phyloP scores from a whole-genome alignment of 768 basidiomycete species.

The Kwoniella bestiolae region DNA sequence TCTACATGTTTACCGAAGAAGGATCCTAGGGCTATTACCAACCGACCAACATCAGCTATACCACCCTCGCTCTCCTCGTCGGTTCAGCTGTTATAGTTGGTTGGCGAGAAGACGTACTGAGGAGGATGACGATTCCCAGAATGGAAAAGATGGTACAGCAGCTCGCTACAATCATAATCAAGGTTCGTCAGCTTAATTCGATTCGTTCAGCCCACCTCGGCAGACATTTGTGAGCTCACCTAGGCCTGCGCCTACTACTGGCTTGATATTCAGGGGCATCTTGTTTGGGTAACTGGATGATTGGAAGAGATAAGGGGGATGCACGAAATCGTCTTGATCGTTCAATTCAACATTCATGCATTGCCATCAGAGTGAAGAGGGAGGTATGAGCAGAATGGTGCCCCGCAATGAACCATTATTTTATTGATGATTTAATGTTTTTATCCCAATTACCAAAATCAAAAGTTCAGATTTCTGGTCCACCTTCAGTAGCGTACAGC shows the following conservation, averaged over 20 bases:
- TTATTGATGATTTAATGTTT: conserved; percentile 8
- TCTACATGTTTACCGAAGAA: conserved; percentile 56
- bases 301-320: not conserved
- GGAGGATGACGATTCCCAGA: conserved; percentile 57
- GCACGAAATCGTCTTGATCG: too few species aligned
- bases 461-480: too few species aligned
- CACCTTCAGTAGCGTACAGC: too few species aligned
- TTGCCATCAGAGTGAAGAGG: too few species aligned
- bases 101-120: conserved; percentile 38
- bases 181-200: conserved; percentile 18
- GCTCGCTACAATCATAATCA: conserved; percentile 34
- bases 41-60: not conserved
- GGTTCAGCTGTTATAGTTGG: too few species aligned
- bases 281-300: not conserved
- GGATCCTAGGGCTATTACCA: conserved; percentile 50
- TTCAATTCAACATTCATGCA: not conserved
- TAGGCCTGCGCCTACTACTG: conserved; percentile 53
- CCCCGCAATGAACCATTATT: not conserved
- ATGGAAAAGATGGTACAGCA: conserved; percentile 57
- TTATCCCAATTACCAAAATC: conserved; percentile 7
- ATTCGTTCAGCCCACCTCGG: too few species aligned
- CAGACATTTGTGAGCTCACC: conserved; percentile 47
- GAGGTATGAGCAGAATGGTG: not conserved
- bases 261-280: conserved; percentile 44
- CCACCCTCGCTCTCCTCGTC: too few species aligned